Evolutionary conservation across 179 eudicot species (phyloP).

Genomic region (Spinacia oleracea): DNA sequence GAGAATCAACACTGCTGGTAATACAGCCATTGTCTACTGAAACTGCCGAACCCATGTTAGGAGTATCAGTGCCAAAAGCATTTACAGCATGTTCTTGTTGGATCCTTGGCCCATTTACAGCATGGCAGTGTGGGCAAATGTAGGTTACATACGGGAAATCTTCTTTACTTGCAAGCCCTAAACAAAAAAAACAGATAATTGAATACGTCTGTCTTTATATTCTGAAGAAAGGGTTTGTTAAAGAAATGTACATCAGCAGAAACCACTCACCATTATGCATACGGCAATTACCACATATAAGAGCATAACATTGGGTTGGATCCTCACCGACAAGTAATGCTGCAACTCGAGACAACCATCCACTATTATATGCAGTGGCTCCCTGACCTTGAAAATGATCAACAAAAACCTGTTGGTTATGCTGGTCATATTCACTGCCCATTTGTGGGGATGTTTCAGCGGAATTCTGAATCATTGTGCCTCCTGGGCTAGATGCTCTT

Average conservation of each 20-base stretch:
- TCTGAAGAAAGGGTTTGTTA: neutral
- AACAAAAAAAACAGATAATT: constrained; percentile 17
- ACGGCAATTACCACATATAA: constrained; percentile 91
- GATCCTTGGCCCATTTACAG: constrained; percentile 72
- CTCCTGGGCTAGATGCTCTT: constrained; percentile 42
- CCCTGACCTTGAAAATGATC: constrained; percentile 63
- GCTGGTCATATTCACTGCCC: constrained; percentile 41
- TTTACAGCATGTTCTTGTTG: constrained; percentile 36
- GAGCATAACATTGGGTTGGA: constrained; percentile 91
- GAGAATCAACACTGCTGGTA: constrained; percentile 26
- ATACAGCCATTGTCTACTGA: constrained; percentile 26
- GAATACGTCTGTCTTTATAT: neutral
- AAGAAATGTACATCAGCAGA: neutral
- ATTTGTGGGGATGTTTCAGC: constrained; percentile 40
- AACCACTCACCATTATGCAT: constrained; percentile 86
- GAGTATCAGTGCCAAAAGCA: constrained; percentile 34
- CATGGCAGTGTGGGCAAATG: constrained; percentile 89
- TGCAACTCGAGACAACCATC: constrained; percentile 83
- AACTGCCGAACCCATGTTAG: constrained; percentile 30
- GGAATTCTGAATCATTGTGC: constrained; percentile 37
- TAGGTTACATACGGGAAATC: constrained; percentile 80
- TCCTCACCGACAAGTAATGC: constrained; percentile 97
- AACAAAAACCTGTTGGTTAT: constrained; percentile 52
- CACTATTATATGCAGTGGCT: constrained; percentile 51
- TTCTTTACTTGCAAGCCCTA: constrained; percentile 97